A percentile compares a stretch with the other conserved stretches of the same genome.
Conservation (phyloP, 2,329 filamentous ascomycete species). For the Verticillium zaregamsianum region DNA sequence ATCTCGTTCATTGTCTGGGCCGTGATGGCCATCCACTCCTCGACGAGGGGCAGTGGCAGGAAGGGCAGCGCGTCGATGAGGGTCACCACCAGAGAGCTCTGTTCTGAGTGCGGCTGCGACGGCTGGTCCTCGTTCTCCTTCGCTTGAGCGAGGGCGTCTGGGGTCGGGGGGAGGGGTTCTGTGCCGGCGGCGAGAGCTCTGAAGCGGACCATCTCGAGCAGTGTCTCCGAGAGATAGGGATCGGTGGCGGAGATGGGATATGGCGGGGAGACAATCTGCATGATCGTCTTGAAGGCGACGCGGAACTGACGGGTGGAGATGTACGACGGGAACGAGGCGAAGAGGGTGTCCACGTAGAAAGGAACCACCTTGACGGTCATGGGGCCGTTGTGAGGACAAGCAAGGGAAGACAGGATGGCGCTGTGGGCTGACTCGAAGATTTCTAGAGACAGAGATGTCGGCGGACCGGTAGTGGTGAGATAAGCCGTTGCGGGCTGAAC, state of each 20-base stretch:
- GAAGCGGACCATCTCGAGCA: constrained; percentile 74
- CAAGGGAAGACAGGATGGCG: constrained; percentile 73
- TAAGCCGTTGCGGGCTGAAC: constrained; percentile 72
- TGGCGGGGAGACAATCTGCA: constrained; percentile 77
- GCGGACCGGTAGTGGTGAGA: constrained; percentile 45
- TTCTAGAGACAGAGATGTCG: constrained; percentile 43
- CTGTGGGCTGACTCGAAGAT: constrained; percentile 89
- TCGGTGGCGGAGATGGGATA: constrained; percentile 69
- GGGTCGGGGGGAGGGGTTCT: constrained; percentile 32
- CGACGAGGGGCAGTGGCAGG: constrained; percentile 63
- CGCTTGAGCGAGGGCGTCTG: constrained; percentile 29
- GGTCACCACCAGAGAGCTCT: constrained; percentile 71
- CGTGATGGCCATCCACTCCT: constrained; percentile 75
- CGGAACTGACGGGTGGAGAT: constrained; percentile 84
- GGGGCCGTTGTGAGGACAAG: constrained; percentile 70
- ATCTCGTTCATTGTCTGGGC: constrained; percentile 66
- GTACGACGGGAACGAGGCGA: constrained; percentile 72
- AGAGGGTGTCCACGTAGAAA: constrained; percentile 78
- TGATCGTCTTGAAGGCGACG: constrained; percentile 79
- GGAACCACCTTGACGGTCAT: constrained; percentile 70
- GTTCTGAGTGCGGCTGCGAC: constrained; percentile 54
- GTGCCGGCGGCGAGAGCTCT: constrained; percentile 53
- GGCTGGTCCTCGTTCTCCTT: constrained; percentile 1
- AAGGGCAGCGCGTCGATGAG: constrained; percentile 76
- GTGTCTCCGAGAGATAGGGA: constrained; percentile 71